Evolutionary conservation across 225 moss, liverwort and hornwort species (phyloP).

Genomic region (Sphagnum tenellum): DNA sequence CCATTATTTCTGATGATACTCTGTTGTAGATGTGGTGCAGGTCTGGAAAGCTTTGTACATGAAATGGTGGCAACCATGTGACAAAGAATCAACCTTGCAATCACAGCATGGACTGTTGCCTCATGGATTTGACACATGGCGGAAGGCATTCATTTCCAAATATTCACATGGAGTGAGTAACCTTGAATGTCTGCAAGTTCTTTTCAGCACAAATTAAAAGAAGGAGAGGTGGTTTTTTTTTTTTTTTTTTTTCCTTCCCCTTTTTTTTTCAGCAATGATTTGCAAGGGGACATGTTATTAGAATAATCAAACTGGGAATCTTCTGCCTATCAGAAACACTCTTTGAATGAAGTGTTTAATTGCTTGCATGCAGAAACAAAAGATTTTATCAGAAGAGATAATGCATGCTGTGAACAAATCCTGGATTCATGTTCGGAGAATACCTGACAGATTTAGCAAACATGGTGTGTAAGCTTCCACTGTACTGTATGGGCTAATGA

Average conservation of each 20-base stretch:
- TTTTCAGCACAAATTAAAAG: background rate
- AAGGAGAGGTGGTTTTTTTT: too few relatives aligned
- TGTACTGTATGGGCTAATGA: background rate
- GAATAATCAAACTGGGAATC: constrained; percentile 4
- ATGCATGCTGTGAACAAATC: constrained; percentile 50
- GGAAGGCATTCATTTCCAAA: constrained; percentile 58
- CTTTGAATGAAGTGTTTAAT: background rate
- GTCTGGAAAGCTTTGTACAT: constrained; percentile 60
- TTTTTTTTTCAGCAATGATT: background rate
- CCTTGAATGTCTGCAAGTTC: background rate
- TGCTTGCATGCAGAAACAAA: constrained; percentile 56
- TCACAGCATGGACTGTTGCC: constrained; percentile 12
- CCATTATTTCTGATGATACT: background rate
- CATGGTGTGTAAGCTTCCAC: constrained; percentile 35
- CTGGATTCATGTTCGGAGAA: constrained; percentile 55
- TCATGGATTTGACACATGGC: constrained; percentile 56
- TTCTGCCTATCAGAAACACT: background rate
- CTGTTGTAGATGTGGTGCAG: constrained; percentile 15
- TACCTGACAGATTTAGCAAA: constrained; percentile 50
- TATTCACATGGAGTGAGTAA: constrained; percentile 64
- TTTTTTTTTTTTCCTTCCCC: too few relatives aligned
- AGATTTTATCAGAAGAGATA: constrained; percentile 56
- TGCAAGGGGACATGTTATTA: constrained; percentile 9
- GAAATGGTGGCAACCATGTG: constrained; percentile 59
- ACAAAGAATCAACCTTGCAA: constrained; percentile 11